phyloP scores from a whole-genome alignment of 176 grass and related monocot species.

The Ensete ventricosum region DNA sequence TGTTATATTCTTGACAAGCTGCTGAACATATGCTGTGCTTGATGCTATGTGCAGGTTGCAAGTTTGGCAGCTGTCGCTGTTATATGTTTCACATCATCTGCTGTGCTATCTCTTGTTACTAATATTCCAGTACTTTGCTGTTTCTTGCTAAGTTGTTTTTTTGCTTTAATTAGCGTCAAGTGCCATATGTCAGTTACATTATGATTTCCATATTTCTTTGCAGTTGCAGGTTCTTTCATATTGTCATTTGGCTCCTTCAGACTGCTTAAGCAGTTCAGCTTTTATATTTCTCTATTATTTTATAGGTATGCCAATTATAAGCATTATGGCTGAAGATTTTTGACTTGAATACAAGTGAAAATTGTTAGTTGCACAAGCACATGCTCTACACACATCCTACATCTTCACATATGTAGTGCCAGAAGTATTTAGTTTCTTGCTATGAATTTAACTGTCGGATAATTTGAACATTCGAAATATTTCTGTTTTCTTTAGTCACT shows the following conservation, averaged over 20 bases:
- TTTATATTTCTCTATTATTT: slow-evolving; percentile 88
- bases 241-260: slow-evolving; percentile 43
- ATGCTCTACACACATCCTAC: no score
- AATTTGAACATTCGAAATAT: no score
- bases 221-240: slow-evolving; percentile 59
- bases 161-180: slow-evolving; percentile 3
- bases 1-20: background rate
- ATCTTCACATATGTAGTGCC: no score
- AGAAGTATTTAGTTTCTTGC: no score
- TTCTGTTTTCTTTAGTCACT: no score
- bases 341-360: slow-evolving; percentile 3
- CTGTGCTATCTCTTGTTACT: slow-evolving; percentile 77
- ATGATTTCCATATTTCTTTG: slow-evolving; percentile 22
- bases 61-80: slow-evolving; percentile 78
- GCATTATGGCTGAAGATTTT: background rate
- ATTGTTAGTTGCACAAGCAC: background rate
- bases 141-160: background rate
- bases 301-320: slow-evolving; percentile 44
- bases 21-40: background rate
- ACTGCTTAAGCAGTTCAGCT: slow-evolving; percentile 48
- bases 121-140: slow-evolving; percentile 75
- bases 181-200: background rate
- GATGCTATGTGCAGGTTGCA: slow-evolving; percentile 55
- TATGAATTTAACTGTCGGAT: no score
- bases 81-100: slow-evolving; percentile 79